Percentiles rank a stretch among this genome's conserved stretches.
Conservation (phyloP, 2,329 filamentous ascomycete genomes). For the Pyricularia sp. region DNA sequence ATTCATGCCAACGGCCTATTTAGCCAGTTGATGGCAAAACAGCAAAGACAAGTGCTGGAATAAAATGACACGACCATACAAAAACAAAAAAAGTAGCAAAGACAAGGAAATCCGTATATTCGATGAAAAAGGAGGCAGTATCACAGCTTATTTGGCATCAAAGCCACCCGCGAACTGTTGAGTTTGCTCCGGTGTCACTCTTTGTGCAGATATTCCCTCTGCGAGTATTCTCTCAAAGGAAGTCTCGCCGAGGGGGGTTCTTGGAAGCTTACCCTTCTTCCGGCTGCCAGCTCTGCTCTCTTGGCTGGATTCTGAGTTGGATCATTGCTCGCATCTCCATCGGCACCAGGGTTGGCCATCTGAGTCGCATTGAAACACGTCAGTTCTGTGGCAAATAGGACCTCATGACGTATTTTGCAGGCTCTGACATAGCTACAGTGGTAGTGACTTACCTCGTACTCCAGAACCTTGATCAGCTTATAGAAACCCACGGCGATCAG, state of each 20-base stretch:
- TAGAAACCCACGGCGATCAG: constrained; percentile 36
- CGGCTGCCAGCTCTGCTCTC: constrained; percentile 12
- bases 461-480: constrained; percentile 34
- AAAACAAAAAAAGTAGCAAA: not conserved
- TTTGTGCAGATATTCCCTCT: not conserved
- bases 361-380: constrained; percentile 8
- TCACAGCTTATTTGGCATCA: not conserved
- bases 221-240: not conserved
- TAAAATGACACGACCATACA: not conserved
- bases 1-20: not conserved
- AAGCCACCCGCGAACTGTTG: not conserved
- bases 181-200: not conserved
- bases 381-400: not conserved
- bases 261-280: constrained; percentile 4
- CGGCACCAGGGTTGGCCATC: constrained; percentile 33
- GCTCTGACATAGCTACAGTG: not conserved
- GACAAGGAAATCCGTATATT: not conserved
- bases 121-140: not conserved
- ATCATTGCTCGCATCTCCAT: constrained; percentile 29
- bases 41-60: not conserved
- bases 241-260: not conserved
- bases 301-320: constrained; percentile 30
- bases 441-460: constrained; percentile 26
- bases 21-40: not conserved
- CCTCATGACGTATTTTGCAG: not conserved